Base-by-base conservation (phyloP, 768 basidiomycete genomes). In the Boletus pseudo-olivaceus region DNA sequence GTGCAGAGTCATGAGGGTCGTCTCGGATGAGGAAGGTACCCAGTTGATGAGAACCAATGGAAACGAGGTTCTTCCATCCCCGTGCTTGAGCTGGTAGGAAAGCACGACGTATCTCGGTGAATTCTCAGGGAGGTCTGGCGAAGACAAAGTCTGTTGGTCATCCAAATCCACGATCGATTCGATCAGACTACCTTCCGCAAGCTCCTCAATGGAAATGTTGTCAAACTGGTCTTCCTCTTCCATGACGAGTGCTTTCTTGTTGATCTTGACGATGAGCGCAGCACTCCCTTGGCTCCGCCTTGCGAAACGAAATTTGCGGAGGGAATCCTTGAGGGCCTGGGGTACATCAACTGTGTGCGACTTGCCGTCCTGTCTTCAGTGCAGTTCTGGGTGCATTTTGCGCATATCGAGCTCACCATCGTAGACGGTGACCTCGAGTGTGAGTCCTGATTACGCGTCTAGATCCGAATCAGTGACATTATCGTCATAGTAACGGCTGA, bases 31-130 rank as follows among this genome's bases (percentile, higher is more conserved):
- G 4, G 75, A 78, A 17, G 93, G 94, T 26, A 83, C 81, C 93
- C 93, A 97, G 74, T 95, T 94, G 69, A 97, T 74, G 44, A 96
- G 77, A 12, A 91, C 84, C 11, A 97, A 76, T 2, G 93, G 93
- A 61, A 86, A 90, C 1, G 90, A 93, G 55, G 78, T 89, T 44
- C 94, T 78, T 4, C 93, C 93, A 63, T 96, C 93, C 9, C 67
- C 67, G 68, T 95, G 90, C 48, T 78, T 77, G 34, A 93, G 80
- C 64, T 90, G 88, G 63, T 94, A 87, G 10, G 90, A 93, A 43
- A 94, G 77, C 26, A 95, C 70, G 44, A 96, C 85, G 68, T 90
- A 94, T 62, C 94, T 82, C 6, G 93, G 93, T 8, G 88, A 81
- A 65, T 87, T 88, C 73, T 88, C 91, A 0, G 94, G 94, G 11